Evolutionary conservation across 768 basidiomycete genomes (phyloP), one percentile per base, ranked within the genome.

Genomic region (Dentipellis sp.): DNA sequence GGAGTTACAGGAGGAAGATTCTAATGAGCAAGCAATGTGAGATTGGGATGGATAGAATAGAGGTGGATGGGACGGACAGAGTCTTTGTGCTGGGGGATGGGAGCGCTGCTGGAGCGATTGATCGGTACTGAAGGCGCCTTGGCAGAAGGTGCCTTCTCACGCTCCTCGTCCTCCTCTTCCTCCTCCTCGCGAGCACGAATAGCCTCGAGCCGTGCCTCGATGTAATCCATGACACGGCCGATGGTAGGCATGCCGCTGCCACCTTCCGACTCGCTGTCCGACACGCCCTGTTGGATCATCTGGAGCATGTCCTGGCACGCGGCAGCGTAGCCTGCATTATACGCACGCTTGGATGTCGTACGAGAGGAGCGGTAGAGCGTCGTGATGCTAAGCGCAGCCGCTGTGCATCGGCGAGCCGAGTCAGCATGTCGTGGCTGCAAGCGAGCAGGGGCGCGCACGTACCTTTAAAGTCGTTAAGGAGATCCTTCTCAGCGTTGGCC

Each of bases 401-500:
- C 89, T 92, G 62, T 55, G 52, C 21, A 42, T 51, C 56, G 50
- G 51, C 54, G 39, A 45, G 12, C 14, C 22, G 17, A 50, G 56
- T 56, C 49, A 53, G 60, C 62, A 66, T 69, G 63, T 65, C 59
- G 46, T 58, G 60, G 59, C 19, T 49, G 19, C 36, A 19, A 40
- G 50, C 54, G 45, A 40, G 40, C 19, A 21, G 38, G 12, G 46
- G 22, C 36, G 14, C 40, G 37, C 17, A 58, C 58, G 11, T 54
- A 88, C 89, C 86, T 80, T 84, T 84, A 68, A 91, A 91, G 64
- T 91, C 88, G 67, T 88, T 85, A 9, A 84, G 71, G 1, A 92
- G 75, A 29, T 90, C 88, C 59, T 86, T 86, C 73, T 91, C 90
- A 22, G 88, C 85, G 65, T 86, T 87, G 65, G 85, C 87, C 37